phyloP scores from a whole-genome alignment of 371 early-diverging fungal genomes.

The Aphelidium insulamus region DNA sequence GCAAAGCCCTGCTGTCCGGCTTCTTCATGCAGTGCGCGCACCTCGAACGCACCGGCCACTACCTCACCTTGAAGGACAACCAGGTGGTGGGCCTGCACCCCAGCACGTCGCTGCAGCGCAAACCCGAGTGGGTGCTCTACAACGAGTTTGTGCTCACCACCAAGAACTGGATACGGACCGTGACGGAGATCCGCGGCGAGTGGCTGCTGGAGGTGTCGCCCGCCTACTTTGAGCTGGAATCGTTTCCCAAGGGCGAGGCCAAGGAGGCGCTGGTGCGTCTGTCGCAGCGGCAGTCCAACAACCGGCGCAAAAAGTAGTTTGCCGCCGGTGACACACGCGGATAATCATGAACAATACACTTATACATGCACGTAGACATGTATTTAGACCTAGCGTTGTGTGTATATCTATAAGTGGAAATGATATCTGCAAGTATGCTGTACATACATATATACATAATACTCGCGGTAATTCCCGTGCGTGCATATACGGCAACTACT shows the following conservation, averaged over 20 bases:
- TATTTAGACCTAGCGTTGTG: too few relatives aligned
- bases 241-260: conserved; percentile 79
- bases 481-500: too few relatives aligned
- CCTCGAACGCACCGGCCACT: conserved; percentile 63
- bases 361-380: too few relatives aligned
- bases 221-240: conserved; percentile 49
- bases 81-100: conserved; percentile 90
- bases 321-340: too few relatives aligned
- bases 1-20: conserved; percentile 63
- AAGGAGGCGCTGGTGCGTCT: conserved; percentile 61
- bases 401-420: too few relatives aligned
- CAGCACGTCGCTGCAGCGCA: conserved; percentile 56
- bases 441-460: too few relatives aligned
- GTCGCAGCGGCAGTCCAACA: too few relatives aligned
- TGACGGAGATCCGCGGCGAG: conserved; percentile 64
- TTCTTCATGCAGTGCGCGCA: conserved; percentile 97
- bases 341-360: too few relatives aligned
- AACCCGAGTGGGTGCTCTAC: conserved; percentile 92
- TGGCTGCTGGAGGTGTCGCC: conserved; percentile 80
- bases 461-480: too few relatives aligned
- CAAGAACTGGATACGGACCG: conserved; percentile 83
- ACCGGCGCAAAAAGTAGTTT: too few relatives aligned
- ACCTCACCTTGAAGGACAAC: conserved; percentile 87
- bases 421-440: too few relatives aligned
- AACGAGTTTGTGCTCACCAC: conserved; percentile 94